Evolutionary conservation across 345 rosid species (phyloP).

Genomic region (Alliaria petiolata): DNA sequence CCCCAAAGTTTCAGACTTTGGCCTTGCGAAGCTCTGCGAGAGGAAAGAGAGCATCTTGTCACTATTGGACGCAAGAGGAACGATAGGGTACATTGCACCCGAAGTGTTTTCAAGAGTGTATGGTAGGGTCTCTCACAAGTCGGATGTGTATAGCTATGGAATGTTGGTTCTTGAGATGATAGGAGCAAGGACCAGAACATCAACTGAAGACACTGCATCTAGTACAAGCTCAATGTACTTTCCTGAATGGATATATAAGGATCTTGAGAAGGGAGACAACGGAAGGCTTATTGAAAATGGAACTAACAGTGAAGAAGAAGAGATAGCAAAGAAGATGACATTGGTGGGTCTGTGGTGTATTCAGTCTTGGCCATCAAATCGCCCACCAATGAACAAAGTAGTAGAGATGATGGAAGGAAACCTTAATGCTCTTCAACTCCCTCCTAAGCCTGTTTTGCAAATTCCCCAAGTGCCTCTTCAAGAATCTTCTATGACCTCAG

Average conservation of each 20-base stretch:
- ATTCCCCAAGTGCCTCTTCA: not conserved
- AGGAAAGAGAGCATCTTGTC: conserved; percentile 36
- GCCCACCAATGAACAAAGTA: conserved; percentile 24
- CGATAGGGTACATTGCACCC: conserved; percentile 46
- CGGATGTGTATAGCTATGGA: conserved; percentile 50
- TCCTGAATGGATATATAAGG: conserved; percentile 32
- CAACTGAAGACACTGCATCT: no score
- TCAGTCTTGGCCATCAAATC: conserved; percentile 29
- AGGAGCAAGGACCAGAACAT: conserved; percentile 33
- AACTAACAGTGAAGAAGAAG: conserved; percentile 1
- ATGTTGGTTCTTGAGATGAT: conserved; percentile 46
- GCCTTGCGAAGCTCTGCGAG: conserved; percentile 47
- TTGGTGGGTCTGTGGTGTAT: conserved; percentile 36
- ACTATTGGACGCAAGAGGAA: conserved; percentile 37
- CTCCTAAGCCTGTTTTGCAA: not conserved
- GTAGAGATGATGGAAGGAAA: conserved; percentile 37
- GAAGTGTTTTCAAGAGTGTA: conserved; percentile 33
- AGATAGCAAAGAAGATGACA: conserved; percentile 22
- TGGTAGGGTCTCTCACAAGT: conserved; percentile 40
- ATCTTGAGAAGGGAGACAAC: conserved; percentile 20
- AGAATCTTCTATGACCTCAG: not conserved
- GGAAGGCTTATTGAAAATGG: not conserved
- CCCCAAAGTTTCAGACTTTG: conserved; percentile 49
- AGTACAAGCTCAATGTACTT: conserved; percentile 40
- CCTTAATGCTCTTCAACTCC: not conserved